Base-by-base conservation (phyloP, 176 grass and related monocot species). In the Rhipidocladum racemiflorum region DNA sequence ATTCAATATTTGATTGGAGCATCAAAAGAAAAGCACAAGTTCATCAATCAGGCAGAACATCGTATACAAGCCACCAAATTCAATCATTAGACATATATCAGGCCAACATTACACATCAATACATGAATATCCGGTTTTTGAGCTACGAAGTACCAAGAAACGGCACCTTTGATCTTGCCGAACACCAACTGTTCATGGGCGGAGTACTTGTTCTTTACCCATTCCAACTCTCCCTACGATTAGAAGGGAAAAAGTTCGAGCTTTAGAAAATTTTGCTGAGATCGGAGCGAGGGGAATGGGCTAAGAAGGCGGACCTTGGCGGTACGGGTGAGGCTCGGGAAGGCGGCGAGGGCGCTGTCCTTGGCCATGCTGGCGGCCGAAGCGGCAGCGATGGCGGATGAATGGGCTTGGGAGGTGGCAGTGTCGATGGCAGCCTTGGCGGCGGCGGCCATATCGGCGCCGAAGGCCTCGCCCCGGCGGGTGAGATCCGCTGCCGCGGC, bases 111-210 rank as follows among this genome's bases (percentile, higher is more conserved):
- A 49, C 28, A 16, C 3, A 59, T 12, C 1, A n/a, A 51, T 67
- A 9, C 21, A 46, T 0, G 40, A 24, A 9, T 70, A 62, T 53
- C 4, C 11, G 4, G 46, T 73, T 32, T 48, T 49, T 13, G 42
- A 21, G 2, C 11, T 9, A 23, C 2, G 68, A 64, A 63, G 17
- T 38, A 11, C 9, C 36, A 28, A 40, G 45, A 30, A 43, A 21
- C 29, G 12, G 28, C 16, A 89, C 83, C 83, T 86, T 90, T 90
- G 78, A 90, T 90, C 88, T 90, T 85, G 60, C 73, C 78, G 53
- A 90, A 51, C 48, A 85, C 83, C 67, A 82, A 50, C 88, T 86
- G 45, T 48, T 90, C 88, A 2, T 70, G 83, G 86, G 17, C 38
- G 7, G 30, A 5, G 49, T 86, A 81, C 65, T 90, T 83, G 1